Conservation (phyloP, 2,329 filamentous ascomycete genomes). For the Alternaria dauci region DNA sequence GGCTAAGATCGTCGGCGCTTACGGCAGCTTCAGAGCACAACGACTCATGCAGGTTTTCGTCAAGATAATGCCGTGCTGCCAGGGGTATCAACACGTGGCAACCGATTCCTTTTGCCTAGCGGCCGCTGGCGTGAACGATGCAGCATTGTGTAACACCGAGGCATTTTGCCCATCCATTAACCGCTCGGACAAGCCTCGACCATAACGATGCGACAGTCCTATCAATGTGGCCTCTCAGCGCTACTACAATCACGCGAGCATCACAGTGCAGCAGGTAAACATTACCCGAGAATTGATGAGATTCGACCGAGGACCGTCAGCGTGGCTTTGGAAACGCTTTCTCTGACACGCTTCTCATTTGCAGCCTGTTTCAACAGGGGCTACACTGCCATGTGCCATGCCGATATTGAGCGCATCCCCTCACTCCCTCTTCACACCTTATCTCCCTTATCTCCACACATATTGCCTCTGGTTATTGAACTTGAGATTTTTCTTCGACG, state of each 20-base stretch:
- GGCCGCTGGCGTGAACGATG: constrained; percentile 45
- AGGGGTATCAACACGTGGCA: constrained; percentile 43
- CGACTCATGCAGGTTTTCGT: constrained; percentile 41
- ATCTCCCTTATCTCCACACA: constrained; percentile 35
- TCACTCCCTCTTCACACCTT: constrained; percentile 15
- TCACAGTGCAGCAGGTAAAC: constrained; percentile 16
- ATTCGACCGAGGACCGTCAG: constrained; percentile 11
- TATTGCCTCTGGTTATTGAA: constrained; percentile 35
- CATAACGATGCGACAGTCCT: constrained; percentile 5
- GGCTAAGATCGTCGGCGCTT: constrained; percentile 35
- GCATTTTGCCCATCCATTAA: constrained; percentile 13
- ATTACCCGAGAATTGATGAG: constrained; percentile 23
- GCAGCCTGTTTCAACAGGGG: constrained; percentile 37
- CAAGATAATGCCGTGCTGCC: constrained; percentile 35
- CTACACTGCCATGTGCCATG: constrained; percentile 26
- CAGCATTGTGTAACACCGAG: constrained; percentile 19
- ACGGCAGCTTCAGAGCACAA: constrained; percentile 31
- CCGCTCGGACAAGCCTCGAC: not conserved
- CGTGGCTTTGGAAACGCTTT: constrained; percentile 32
- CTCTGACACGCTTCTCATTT: constrained; percentile 28
- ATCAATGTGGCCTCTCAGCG: constrained; percentile 13
- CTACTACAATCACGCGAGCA: constrained; percentile 28
- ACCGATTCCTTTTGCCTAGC: constrained; percentile 40
- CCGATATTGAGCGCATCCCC: constrained; percentile 29
- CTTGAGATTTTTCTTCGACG: constrained; percentile 15